Base-by-base conservation (phyloP, 1,284 basidiomycete species). In the Anthracocystis walkeri region DNA sequence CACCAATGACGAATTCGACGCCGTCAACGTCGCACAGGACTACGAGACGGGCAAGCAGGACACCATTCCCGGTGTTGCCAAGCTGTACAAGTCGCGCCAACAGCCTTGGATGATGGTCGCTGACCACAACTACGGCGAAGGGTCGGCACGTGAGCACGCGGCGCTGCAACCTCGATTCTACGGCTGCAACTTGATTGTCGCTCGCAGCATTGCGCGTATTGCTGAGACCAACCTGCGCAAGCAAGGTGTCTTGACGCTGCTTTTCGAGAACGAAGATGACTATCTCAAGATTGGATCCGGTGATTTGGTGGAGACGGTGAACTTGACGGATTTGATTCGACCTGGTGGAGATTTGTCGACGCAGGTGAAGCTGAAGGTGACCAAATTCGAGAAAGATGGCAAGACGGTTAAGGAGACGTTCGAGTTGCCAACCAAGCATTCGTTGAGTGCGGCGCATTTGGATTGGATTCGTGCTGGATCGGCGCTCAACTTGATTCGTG, bases 121-220 rank as follows among this genome's bases (percentile, higher is more conserved):
- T 1, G 97, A 99, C 84, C 86, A 82, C 80, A 87, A 86, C 87
- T 97, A 99, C 85, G 97, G 97, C 5, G 97, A 99, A 86, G 97
- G 96, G 85, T 94, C 93, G 75, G 95, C 95, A n/a, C 90, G 97
- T 66, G 97, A 99, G 86, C 97, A 99, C 86, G 97, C 97, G 35
- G 95, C 95, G 16, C 88, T 99, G 35, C 97, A 99, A 85, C 97
- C 96, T 52, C 90, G 97, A 16, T 97, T 96, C 88, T 96, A 97
- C 82, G 93, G 93, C 23, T 84, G 82, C 77, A 85, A 86, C 60
- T 65, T 87, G 31, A 86, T 87, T 64, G 80, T 87, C 89, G 86
- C 81, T 0, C 80, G 88, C 81, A 46, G 63, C 67, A 82, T 84
- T 48, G 83, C 92, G 91, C 86, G 93, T 92, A 86, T 92, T 90